Conservation (phyloP, 1,284 basidiomycete species). For the Cutaneotrichosporon cavernicola region DNA sequence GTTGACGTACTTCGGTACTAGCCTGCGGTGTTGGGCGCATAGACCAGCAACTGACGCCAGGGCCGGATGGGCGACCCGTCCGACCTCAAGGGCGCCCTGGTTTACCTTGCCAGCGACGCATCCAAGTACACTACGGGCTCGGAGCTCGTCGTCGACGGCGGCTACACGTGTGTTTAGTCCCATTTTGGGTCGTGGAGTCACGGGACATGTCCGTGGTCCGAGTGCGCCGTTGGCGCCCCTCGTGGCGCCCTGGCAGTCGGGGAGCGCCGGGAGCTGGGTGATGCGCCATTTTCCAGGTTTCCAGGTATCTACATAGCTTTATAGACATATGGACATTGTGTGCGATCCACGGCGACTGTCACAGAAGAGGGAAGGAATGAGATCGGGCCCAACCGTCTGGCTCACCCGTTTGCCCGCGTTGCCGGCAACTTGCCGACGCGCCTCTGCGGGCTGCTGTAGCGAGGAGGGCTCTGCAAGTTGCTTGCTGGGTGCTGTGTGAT, state of each 20-base stretch:
- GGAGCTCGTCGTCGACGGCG: conserved; percentile 31
- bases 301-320: not conserved
- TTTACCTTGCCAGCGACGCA: conserved; percentile 52
- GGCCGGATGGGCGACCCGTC: conserved; percentile 55
- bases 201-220: not conserved
- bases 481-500: not conserved
- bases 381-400: not conserved
- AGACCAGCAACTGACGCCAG: conserved; percentile 16
- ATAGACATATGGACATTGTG: not conserved
- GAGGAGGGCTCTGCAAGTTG: not conserved
- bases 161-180: conserved; percentile 30
- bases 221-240: not conserved
- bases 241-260: too few species aligned
- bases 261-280: not conserved
- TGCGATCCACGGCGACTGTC: not conserved
- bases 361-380: not conserved
- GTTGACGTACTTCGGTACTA: too few species aligned
- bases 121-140: conserved; percentile 40
- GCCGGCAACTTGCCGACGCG: too few species aligned
- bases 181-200: not conserved
- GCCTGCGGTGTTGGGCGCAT: not conserved
- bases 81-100: conserved; percentile 57
- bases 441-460: not conserved
- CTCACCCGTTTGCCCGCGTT: not conserved
- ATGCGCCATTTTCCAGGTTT: not conserved